Base-by-base conservation (phyloP, 2,329 filamentous ascomycete genomes). In the Lasiodiplodia gonubiensis region DNA sequence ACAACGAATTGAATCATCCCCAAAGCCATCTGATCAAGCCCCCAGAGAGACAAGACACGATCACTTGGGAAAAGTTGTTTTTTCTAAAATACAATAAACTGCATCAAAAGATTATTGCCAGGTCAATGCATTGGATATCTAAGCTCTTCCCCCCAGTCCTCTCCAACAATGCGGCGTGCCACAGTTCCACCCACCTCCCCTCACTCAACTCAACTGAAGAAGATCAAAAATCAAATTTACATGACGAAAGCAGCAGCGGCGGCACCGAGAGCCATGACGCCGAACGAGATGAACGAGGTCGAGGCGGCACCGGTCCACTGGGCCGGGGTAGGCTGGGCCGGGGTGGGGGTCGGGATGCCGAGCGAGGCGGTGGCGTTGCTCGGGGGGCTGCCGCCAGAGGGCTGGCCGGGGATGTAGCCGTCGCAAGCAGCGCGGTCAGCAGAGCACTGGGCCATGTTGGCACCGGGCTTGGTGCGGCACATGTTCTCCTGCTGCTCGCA, bases 221-320 rank as follows among this genome's bases (percentile, higher is more conserved):
- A 33, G 8, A 54, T 54, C 51, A 27, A 30, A 46, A 21, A 46
- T 8, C 49, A 14, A n/a, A 27, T 48, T 63, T 63, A 63, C 59
- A 63, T 35, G 59, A 37, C 42, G 59, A 63, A 51, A 37, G 59
- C 59, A 18, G 59, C 59, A 23, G 59, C 59, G 39, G 59, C 59
- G 27, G 59, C 59, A 18, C 42, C 59, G n/a, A 63, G 46, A 7
- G 59, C 59, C 59, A 63, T 63, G 59, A 63, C 59, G 30, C 59
- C 59, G 59, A 63, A 63, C n/a, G 59, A 63, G 42, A 63, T 46
- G 59, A 63, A 63, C 16, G 59, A 63, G 46, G 27, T 51, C 10
- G 59, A 63, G 11, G 42, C 59, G 39, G 59, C 59, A 16, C 59
- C 59, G 42, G 59, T 63, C 59, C 59, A 63, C 59, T 63, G 59